Evolutionary conservation across 257 asterid species (phyloP), one percentile per base, ranked within the genome.

Genomic region (Gardenia jasminoides): DNA sequence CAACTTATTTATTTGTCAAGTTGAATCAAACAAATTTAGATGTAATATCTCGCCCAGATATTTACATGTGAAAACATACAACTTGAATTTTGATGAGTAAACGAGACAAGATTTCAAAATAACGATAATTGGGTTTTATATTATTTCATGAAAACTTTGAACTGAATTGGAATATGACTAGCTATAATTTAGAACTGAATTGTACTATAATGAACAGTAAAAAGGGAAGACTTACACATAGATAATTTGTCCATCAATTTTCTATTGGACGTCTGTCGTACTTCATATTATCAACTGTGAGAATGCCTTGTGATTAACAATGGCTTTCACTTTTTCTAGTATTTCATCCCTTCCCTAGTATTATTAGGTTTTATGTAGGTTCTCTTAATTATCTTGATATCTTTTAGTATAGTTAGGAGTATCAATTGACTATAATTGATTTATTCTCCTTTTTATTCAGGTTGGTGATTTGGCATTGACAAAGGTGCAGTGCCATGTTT

Each of bases 391-490:
- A 43, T 44, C 61, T 33, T 22, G 78, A 30, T 64, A 68, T 44
- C 56, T 82, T 65, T 47, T 41, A 67, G 72, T 41, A 48, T 48
- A 50, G 50, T 48, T 17, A 70, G 26, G 48, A 41, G 46, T 15
- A 4, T 62, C 39, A 7, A n/a, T n/a, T n/a, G 7, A 17, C 43
- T 71, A 41, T 31, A 59, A 59, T n/a, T 59, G 19, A 46, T 64
- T 67, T 17, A 78, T 56, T 74, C 48, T 68, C 20, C 30, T 39
- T 41, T 47, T 41, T 39, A 66, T 67, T 80, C 84, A 96, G 99
- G 99, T 96, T 86, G 99, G 98, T 78, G 99, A 96, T 86, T 84
- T 96, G 92, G 99, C 98, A 73, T 90, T 96, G 71, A 93, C 98
- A 67, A 96, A 96, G 90, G 97, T 93, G 87, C 93, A 96, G 82